phyloP scores from a whole-genome alignment of 2,329 filamentous ascomycete species.

The Colletotrichum limetticola region DNA sequence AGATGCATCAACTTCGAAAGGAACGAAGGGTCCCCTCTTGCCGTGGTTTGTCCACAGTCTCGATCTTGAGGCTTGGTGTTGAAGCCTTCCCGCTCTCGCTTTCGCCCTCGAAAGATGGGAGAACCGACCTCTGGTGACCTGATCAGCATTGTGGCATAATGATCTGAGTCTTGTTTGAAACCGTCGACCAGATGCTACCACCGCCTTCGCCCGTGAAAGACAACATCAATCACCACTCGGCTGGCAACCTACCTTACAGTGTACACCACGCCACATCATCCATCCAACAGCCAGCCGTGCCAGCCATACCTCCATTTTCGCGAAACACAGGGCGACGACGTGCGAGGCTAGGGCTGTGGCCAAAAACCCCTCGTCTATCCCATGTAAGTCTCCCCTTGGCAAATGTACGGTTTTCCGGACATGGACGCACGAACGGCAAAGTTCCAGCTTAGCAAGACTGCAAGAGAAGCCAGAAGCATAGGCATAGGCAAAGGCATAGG shows the following conservation, averaged over 20 bases:
- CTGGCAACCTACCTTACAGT: not conserved
- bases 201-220: not conserved
- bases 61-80: not conserved
- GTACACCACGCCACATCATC: not conserved
- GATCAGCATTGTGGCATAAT: not conserved
- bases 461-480: not conserved
- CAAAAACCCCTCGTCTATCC: not conserved
- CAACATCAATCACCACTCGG: not conserved
- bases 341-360: slow-evolving; percentile 12
- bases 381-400: not conserved
- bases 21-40: not conserved
- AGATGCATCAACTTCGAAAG: not conserved
- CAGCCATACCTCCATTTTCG: not conserved
- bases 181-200: not conserved
- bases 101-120: not conserved
- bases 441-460: not conserved
- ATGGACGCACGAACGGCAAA: not conserved
- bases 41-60: not conserved
- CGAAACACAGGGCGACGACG: not conserved
- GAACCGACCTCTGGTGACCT: not conserved
- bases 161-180: not conserved
- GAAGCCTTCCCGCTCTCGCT: not conserved
- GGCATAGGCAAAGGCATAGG: not conserved
- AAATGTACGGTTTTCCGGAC: not conserved
- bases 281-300: too few relatives aligned